Evolutionary conservation across 2,329 filamentous ascomycete species (phyloP).

Genomic region (Penicillium sp.): DNA sequence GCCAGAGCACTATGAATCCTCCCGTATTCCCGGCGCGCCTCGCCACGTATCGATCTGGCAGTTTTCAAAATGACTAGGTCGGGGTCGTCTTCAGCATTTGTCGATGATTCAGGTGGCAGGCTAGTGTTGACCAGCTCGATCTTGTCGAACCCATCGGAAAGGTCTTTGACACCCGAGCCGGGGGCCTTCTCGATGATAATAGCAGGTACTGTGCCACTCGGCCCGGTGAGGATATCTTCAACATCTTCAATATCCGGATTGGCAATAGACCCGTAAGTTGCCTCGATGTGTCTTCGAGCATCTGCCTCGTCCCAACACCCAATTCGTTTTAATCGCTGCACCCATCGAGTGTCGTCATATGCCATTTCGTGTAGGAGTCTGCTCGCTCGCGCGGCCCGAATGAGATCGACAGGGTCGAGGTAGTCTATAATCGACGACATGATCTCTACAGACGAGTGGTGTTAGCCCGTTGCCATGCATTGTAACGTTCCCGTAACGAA

Average conservation of each 20-base stretch:
- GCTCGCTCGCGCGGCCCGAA: conserved; percentile 81
- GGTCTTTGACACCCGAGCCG: conserved; percentile 31
- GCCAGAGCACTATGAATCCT: conserved; percentile 86
- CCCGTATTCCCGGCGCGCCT: conserved; percentile 85
- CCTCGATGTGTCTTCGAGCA: conserved; percentile 77
- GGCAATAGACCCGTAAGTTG: conserved; percentile 51
- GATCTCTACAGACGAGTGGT: conserved; percentile 63
- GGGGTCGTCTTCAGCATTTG: conserved; percentile 59
- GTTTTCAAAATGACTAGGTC: conserved; percentile 70
- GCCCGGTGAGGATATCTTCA: conserved; percentile 26
- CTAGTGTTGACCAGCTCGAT: conserved; percentile 58
- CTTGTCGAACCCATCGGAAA: conserved; percentile 77
- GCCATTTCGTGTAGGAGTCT: conserved; percentile 95
- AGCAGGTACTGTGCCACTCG: conserved; percentile 15
- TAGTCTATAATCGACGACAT: conserved; percentile 86
- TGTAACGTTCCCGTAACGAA: conserved; percentile 42
- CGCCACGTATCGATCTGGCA: conserved; percentile 76
- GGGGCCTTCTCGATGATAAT: conserved; percentile 20
- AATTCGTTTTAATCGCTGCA: conserved; percentile 81
- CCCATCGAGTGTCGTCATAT: conserved; percentile 96
- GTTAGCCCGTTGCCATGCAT: background rate
- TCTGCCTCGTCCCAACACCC: conserved; percentile 89
- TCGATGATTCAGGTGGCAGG: conserved; percentile 26
- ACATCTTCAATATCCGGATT: conserved; percentile 29
- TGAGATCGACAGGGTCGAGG: conserved; percentile 79